phyloP scores from a whole-genome alignment of 2,329 filamentous ascomycete genomes.

The Alternaria consortialis region DNA sequence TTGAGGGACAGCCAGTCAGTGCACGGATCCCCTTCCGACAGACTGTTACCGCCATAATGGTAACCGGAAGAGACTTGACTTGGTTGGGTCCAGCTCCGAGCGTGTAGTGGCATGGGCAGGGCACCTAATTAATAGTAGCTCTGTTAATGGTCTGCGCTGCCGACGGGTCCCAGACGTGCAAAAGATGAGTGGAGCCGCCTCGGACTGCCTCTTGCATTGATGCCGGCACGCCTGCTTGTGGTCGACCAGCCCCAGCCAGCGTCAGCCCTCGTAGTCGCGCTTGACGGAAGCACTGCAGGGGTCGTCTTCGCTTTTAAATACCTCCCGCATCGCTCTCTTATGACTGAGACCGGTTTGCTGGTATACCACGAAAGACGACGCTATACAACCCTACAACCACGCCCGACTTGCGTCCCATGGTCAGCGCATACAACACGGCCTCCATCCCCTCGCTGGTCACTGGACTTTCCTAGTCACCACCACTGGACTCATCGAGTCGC shows the following conservation, averaged over 20 bases:
- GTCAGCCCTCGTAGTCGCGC: conserved; percentile 26
- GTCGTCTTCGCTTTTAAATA: conserved; percentile 36
- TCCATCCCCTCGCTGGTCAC: conserved; percentile 7
- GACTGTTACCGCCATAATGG: conserved; percentile 30
- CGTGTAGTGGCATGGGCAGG: conserved; percentile 27
- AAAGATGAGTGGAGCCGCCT: conserved; percentile 32
- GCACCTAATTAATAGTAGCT: conserved; percentile 31
- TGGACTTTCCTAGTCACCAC: not conserved
- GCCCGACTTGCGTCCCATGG: conserved; percentile 13
- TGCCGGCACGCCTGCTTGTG: conserved; percentile 23
- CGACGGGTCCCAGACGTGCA: conserved; percentile 31
- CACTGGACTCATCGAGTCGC: conserved; percentile 10
- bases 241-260: conserved; percentile 23
- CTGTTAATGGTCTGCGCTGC: conserved; percentile 31
- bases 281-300: conserved; percentile 26
- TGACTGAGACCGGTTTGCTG: conserved; percentile 30
- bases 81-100: conserved; percentile 27
- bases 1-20: conserved; percentile 14
- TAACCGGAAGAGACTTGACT: conserved; percentile 28
- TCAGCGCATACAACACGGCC: conserved; percentile 16
- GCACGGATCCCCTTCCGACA: conserved; percentile 24
- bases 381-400: not conserved
- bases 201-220: conserved; percentile 23
- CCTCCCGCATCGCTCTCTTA: conserved; percentile 33
- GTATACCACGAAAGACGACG: conserved; percentile 10